These are phyloP conservation scores for Brassica cretica DNA, from an alignment of 345 rosid genomes.

Conservation along the genomic window DNA sequence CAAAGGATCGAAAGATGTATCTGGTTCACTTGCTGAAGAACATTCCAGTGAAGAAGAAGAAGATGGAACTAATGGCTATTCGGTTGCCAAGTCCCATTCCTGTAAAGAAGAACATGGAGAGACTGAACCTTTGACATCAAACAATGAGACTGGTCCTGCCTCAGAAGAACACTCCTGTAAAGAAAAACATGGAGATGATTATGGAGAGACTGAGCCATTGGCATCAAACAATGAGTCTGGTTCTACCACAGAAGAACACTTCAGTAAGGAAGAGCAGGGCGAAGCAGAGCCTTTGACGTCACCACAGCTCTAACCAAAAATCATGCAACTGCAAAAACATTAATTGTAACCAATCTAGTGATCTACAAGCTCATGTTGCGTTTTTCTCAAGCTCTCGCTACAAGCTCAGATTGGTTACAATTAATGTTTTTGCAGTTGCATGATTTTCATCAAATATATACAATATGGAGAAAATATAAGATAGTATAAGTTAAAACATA, in stretches of 20 bases:
- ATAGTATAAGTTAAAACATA: neutral
- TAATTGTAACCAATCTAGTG: too few species aligned
- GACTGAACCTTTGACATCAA: slow-evolving; percentile 29
- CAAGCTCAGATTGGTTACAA: too few species aligned
- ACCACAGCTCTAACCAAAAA: too few species aligned
- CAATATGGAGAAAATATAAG: neutral
- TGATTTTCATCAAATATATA: neutral
- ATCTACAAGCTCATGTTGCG: too few species aligned
- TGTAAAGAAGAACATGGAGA: slow-evolving; percentile 18
- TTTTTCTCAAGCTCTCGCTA: too few species aligned
- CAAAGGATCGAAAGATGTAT: neutral
- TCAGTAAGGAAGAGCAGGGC: too few species aligned
- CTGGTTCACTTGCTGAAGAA: slow-evolving; percentile 16
- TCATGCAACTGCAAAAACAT: too few species aligned
- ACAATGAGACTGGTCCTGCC: slow-evolving; percentile 1
- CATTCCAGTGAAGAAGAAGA: neutral
- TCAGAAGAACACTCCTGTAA: neutral
- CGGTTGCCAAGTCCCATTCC: slow-evolving; percentile 4
- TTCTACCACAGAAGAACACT: too few species aligned
- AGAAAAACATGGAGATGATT: slow-evolving; percentile 20
- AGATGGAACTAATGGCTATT: too few species aligned
- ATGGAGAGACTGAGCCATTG: neutral
- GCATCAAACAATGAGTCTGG: too few species aligned
- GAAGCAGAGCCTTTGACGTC: too few species aligned
- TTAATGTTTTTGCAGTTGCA: neutral